A percentile compares a stretch with the other conserved stretches of the same genome.
Conservation (phyloP, 2,329 filamentous ascomycete species). For the Cylindrodendrum hubeiense region DNA sequence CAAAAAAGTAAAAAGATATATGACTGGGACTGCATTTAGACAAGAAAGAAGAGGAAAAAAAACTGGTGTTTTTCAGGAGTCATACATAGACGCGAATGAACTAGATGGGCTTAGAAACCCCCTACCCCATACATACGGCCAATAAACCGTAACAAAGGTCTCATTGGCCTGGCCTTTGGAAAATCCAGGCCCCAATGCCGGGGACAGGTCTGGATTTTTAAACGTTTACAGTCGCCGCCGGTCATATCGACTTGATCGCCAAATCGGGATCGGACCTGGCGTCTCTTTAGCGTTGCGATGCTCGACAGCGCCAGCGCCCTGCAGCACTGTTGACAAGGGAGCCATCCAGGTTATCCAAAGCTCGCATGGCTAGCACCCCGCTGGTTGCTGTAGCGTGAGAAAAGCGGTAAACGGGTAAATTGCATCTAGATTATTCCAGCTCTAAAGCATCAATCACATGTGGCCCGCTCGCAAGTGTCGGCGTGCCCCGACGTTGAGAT, state of each 20-base stretch:
- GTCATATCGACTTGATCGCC: too few species aligned
- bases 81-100: conserved; percentile 17
- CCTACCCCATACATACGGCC: too few species aligned
- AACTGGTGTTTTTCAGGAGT: conserved; percentile 6
- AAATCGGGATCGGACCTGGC: too few species aligned
- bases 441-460: background rate
- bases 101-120: background rate
- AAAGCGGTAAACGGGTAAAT: background rate
- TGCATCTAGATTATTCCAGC: background rate
- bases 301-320: too few species aligned
- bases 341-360: background rate
- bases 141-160: background rate
- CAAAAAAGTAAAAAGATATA: conserved; percentile 6
- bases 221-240: too few species aligned
- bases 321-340: too few species aligned
- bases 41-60: conserved; percentile 10
- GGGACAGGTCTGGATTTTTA: too few species aligned
- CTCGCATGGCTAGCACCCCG: background rate
- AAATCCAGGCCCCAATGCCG: too few species aligned
- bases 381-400: background rate
- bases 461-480: background rate
- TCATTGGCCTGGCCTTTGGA: too few species aligned
- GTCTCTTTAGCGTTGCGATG: too few species aligned
- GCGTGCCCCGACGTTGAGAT: background rate
- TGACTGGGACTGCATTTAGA: conserved; percentile 4